Evolutionary conservation across 192 early-diverging fungal species (phyloP).

Genomic region (Haplosporangium gracile): DNA sequence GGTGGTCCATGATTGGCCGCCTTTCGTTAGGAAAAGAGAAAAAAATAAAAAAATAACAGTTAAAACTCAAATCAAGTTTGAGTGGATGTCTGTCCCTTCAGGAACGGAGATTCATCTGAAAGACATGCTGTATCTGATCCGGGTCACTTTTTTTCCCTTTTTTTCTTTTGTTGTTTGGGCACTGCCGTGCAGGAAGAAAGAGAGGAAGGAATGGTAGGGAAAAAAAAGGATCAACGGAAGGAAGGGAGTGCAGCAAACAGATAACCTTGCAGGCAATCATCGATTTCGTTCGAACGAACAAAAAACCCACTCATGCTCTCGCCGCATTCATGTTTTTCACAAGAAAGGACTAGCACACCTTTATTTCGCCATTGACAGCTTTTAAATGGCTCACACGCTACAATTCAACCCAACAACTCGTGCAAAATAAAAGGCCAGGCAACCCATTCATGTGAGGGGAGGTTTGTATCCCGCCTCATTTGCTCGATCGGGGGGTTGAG

Average conservation of each 20-base stretch:
- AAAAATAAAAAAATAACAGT: not conserved
- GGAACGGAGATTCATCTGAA: conserved; percentile 3
- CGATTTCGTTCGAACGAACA: not conserved
- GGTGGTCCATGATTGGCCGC: not conserved
- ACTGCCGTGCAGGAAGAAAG: not conserved
- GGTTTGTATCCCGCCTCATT: not conserved
- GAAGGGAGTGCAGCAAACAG: not conserved
- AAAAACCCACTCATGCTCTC: not conserved
- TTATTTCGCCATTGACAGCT: not conserved
- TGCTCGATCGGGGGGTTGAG: too few relatives aligned
- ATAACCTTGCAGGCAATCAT: not conserved
- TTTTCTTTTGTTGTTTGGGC: not conserved
- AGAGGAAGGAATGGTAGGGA: not conserved
- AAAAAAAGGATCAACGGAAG: not conserved
- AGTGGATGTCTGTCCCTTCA: not conserved
- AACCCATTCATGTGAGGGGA: not conserved
- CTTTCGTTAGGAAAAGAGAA: not conserved
- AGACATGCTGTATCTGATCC: not conserved
- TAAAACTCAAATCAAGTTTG: conserved; percentile 1
- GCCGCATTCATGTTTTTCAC: not conserved
- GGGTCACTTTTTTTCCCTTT: not conserved
- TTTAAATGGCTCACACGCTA: not conserved
- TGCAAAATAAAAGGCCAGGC: not conserved
- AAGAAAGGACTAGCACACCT: not conserved
- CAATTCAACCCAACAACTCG: conserved; percentile 1